Evolutionary conservation across 768 basidiomycete species (phyloP).

Genomic region (Royoungia palumana): DNA sequence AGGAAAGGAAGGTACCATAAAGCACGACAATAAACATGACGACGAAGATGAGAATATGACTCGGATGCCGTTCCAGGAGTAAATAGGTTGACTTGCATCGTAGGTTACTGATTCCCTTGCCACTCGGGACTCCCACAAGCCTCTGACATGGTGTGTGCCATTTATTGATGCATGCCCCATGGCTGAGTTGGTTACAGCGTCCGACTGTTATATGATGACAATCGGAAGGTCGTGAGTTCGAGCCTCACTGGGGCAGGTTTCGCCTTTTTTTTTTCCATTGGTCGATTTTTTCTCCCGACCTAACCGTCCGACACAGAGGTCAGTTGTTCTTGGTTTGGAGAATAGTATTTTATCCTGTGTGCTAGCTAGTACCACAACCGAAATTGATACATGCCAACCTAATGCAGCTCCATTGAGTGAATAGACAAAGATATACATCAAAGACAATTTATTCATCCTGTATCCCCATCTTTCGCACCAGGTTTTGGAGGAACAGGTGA

Average conservation of each 20-base stretch:
- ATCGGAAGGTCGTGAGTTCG: slow-evolving; percentile 55
- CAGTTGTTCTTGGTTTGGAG: background rate
- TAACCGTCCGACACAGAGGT: no score
- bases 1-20: background rate
- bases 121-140: no score
- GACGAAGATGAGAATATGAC: background rate
- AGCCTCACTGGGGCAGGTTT: slow-evolving; percentile 48
- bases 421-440: slow-evolving; percentile 1
- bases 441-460: slow-evolving; percentile 44
- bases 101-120: no score
- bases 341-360: slow-evolving; percentile 3
- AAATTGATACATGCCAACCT: slow-evolving; percentile 7
- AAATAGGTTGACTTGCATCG: no score
- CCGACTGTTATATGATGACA: slow-evolving; percentile 39
- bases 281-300: no score
- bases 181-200: slow-evolving; percentile 52
- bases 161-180: slow-evolving; percentile 37
- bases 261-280: slow-evolving; percentile 8
- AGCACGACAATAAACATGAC: background rate
- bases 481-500: slow-evolving; percentile 54
- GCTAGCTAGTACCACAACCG: slow-evolving; percentile 1
- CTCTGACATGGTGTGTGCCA: no score
- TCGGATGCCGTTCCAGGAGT: background rate
- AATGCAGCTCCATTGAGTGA: background rate
- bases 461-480: slow-evolving; percentile 71